Base-by-base conservation (phyloP, 1,284 basidiomycete genomes). In the Fomitiporia mediterranea region DNA sequence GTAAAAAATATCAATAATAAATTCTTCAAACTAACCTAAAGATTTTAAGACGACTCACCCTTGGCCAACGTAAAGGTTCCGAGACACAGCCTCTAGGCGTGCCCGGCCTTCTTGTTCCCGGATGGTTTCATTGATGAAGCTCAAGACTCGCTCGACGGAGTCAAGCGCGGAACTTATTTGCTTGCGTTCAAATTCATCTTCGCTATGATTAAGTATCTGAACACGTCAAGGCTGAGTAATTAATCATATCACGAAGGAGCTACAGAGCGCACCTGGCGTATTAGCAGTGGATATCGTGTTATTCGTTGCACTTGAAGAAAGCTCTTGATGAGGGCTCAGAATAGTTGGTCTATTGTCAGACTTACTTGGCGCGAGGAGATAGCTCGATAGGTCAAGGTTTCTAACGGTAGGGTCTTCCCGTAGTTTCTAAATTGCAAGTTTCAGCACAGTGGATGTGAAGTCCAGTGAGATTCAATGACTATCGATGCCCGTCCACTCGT, bases 311-410 rank as follows among this genome's bases (percentile, higher is more conserved):
- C 91, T 94, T 52, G 21, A 35, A 35, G 30, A 15, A 9, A 39
- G 15, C 8, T 1, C 46, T 28, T 17, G 27, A 55, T 28, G 37
- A 51, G 27, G 46, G 19, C 9, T 13, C 35, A 38, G 39, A 17
- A 13, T 17, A 27, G 39, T 38, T n/a, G n/a, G 52, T 37, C 37
- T 6, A 32, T 15, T n/a, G 15, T 28, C 9, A 17, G 15, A 74
- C 84, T 64, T 69, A 94, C 91, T 98, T 0, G 95, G 95, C 17
- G 86, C 86, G 4, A 98, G 81, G 34, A 98, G 71, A 70, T 94
- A 98, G 62, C 90, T 92, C 1, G 92, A 91, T 5, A 98, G 72
- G 66, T 98, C 94, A 11, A 98, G 74, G 62, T 87, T 93, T 51
- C 94, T 78, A 3, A 87, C 84, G 1, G 81, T 71, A 1, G 91